Base-by-base conservation (phyloP, 75 land plant species). In the Pseudotsuga menziesii region DNA sequence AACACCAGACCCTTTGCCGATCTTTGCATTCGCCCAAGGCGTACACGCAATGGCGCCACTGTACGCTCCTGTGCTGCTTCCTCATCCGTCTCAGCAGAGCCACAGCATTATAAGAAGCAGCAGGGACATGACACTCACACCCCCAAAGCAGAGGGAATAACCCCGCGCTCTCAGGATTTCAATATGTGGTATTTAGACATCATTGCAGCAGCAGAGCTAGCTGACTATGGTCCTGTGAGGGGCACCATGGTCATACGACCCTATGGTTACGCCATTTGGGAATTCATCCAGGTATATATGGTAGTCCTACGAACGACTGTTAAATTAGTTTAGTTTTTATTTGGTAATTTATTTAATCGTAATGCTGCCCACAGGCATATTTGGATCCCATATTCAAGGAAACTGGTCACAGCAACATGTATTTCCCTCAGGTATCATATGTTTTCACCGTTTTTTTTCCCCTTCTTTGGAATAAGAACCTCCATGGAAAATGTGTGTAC, bases 201-300 rank as follows among this genome's bases (percentile, higher is more conserved):
- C 13, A 91, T 97, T 61, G 87, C 85, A 17, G 77, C 76, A 4
- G 99, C 99, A 2, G 99, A 97, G 89, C 92, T 97, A 13, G 98
- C 99, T 12, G 98, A 94, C 82, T 94, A 97, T 74, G 99, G 99
- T 25, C 99, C 99, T 22, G 99, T 97, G 15, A 83, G 99, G 2
- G 99, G 99, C 20, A 97, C 99, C 75, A 97, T 97, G 99, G 95
- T 94, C 19, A 97, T 97, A 66, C 86, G 99, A n/a, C 99, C 99
- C n/a, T 97, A 97, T 54, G 99, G 93, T 19, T 97, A 97, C 75
- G 95, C 99, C 63, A 97, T 97, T 67, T 97, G 99, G 99, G 99
- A 97, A 78, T 85, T 89, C 61, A 94, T 97, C 56, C 97, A 93
- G 87, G 96, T 93, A 0, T 1, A 48, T 48, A 48, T 48, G 54